phyloP scores from a whole-genome alignment of 139 green algal species.

The Chlorella sp. region DNA sequence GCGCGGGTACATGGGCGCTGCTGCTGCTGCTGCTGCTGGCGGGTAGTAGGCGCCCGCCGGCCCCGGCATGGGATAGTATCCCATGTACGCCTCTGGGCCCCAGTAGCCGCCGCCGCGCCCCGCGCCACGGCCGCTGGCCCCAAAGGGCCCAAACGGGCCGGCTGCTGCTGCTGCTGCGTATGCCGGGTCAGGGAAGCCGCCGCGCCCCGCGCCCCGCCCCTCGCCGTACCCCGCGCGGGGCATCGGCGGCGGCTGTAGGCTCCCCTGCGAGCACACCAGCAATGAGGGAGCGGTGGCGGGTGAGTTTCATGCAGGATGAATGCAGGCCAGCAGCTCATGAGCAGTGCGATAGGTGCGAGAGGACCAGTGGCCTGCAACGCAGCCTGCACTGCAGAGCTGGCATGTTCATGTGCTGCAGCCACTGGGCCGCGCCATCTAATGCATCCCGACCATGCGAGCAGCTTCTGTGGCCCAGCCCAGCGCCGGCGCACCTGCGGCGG shows the following conservation, averaged over 20 bases:
- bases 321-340: too few species aligned
- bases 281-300: neutral
- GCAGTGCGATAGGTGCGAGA: too few species aligned
- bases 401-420: too few species aligned
- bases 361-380: too few species aligned
- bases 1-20: constrained; percentile 27
- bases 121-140: neutral
- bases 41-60: constrained; percentile 13
- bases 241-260: constrained; percentile 30
- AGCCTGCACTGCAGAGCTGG: too few species aligned
- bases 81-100: constrained; percentile 31
- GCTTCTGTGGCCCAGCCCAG: neutral
- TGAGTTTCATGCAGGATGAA: neutral
- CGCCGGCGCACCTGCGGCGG: constrained; percentile 72
- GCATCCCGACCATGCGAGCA: too few species aligned
- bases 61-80: constrained; percentile 23
- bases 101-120: constrained; percentile 7
- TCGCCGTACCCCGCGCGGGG: constrained; percentile 1
- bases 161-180: constrained; percentile 34
- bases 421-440: too few species aligned
- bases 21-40: constrained; percentile 17
- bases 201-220: neutral
- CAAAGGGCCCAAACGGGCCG: constrained; percentile 18
- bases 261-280: constrained; percentile 6
- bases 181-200: neutral